Percentiles rank a stretch among this genome's conserved stretches.
Evolutionary conservation across 225 moss, liverwort and hornwort genomes (phyloP).

Genomic region (Physcomitrellopsis africana): DNA sequence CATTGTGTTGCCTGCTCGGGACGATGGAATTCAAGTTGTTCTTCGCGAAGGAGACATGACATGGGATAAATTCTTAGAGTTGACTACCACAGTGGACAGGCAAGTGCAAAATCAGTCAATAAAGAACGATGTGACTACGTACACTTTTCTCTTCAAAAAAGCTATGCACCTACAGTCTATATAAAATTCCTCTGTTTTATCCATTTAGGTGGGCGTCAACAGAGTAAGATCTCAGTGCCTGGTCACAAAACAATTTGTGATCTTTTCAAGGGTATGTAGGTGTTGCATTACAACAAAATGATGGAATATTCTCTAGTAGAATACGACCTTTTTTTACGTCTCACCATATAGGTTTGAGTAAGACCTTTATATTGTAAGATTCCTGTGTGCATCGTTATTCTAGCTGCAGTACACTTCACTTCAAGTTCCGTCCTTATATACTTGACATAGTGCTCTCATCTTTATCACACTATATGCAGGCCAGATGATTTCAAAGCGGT

Average conservation of each 20-base stretch:
- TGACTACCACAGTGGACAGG: slow-evolving; percentile 63
- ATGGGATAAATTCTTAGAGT: slow-evolving; percentile 71
- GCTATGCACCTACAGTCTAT: background rate
- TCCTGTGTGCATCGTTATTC: too few species aligned
- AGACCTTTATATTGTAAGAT: too few species aligned
- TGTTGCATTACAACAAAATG: too few species aligned
- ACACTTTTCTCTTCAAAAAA: background rate
- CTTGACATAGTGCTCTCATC: background rate
- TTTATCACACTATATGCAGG: slow-evolving; percentile 40
- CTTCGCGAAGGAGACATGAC: slow-evolving; percentile 84
- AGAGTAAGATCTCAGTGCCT: too few species aligned
- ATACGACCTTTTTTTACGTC: too few species aligned
- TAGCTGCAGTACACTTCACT: too few species aligned
- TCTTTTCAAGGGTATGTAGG: too few species aligned
- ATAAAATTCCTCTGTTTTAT: background rate
- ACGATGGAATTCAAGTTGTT: slow-evolving; percentile 42
- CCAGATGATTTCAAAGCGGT: slow-evolving; percentile 76
- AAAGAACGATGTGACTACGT: background rate
- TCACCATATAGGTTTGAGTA: too few species aligned
- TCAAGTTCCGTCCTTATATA: background rate
- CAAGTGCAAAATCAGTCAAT: slow-evolving; percentile 17
- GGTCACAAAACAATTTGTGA: too few species aligned
- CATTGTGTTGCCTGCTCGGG: slow-evolving; percentile 77
- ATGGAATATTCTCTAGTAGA: too few species aligned
- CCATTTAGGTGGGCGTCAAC: too few species aligned